Conservation (phyloP, 2,329 filamentous ascomycete genomes). For the Nannizzia gypsea region DNA sequence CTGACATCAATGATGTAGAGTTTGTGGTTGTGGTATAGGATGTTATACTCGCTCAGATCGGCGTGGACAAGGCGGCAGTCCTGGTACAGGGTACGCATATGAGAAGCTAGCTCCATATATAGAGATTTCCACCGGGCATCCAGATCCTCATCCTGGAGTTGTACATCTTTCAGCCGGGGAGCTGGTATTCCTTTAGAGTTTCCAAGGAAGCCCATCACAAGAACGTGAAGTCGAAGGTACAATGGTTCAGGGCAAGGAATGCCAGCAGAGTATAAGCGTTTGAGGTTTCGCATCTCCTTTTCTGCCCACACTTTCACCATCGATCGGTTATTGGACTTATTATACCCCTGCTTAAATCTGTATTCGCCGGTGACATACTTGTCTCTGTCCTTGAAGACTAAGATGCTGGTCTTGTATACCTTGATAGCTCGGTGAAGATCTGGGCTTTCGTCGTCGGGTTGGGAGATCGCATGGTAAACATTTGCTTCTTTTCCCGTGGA, state of each 20-base stretch:
- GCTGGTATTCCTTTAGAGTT: conserved; percentile 78
- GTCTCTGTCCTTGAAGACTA: conserved; percentile 96
- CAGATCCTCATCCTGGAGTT: conserved; percentile 54
- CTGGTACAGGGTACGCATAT: conserved; percentile 91
- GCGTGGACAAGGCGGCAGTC: conserved; percentile 85
- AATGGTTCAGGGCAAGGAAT: conserved; percentile 88
- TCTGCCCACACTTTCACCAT: conserved; percentile 99
- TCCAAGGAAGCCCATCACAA: conserved; percentile 89
- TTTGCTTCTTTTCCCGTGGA: conserved; percentile 98
- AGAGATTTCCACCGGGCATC: conserved; percentile 63
- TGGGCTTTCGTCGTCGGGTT: conserved; percentile 42
- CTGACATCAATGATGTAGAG: conserved; percentile 96
- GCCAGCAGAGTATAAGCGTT: conserved; percentile 67
- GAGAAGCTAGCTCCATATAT: conserved; percentile 70
- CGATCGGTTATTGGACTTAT: conserved; percentile 86
- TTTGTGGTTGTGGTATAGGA: conserved; percentile 71
- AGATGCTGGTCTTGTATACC: conserved; percentile 95
- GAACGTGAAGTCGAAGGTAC: conserved; percentile 79
- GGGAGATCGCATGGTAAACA: conserved; percentile 77
- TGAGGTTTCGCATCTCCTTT: conserved; percentile 92
- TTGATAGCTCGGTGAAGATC: conserved; percentile 75
- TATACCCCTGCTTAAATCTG: conserved; percentile 78
- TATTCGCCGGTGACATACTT: conserved; percentile 93
- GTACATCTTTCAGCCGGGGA: conserved; percentile 78
- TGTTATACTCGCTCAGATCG: conserved; percentile 96